Evolutionary conservation across 2,329 filamentous ascomycete genomes (phyloP), one percentile per base, ranked within the genome.

Genomic region (Domatiomyces catenatus): DNA sequence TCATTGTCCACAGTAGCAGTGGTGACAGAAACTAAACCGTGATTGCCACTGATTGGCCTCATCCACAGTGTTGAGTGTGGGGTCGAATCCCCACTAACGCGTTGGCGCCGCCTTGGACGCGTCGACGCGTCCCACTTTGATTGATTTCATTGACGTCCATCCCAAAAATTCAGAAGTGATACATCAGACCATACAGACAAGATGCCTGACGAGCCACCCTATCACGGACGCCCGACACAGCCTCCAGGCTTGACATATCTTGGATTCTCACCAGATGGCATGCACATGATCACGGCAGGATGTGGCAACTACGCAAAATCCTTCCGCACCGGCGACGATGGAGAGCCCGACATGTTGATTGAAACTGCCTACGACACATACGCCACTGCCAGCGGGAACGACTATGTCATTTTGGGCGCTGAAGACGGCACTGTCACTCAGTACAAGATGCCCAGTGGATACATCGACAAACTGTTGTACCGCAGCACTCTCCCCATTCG

Each of bases 381-480:
- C 18, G 81, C 83, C 28, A 79, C 96, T 19, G 84, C 80, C 26
- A 80, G 87, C 36, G 77, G 57, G 15, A 79, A 90, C 62, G 79
- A 84, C 53, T 88, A 85, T 66, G 94, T 95, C 64, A 79, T 96
- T 44, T 81, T 87, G 54, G 92, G 88, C 24, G 86, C 86, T 18
- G 90, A 98, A 66, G 89, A 96, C 69, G 92, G 93, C 62, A 92
- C 84, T n/a, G 87, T 98, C 61, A 94, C 84, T 71, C 80, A 88
- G 60, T 98, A 93, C 71, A 85, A 84, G n/a, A 75, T 95, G 47
- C 74, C 78, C 51, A 79, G 78, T 2, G 69, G 69, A 12, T 62
- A 65, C 52, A 86, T 93, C 68, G 86, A 94, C 55, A 81, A 83
- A 53, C 84, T 93, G 57, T 76, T 98, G 48, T 76, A 88, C 22